Conservation (phyloP, 2,329 filamentous ascomycete genomes). For the Mycosphaerella arachidis region DNA sequence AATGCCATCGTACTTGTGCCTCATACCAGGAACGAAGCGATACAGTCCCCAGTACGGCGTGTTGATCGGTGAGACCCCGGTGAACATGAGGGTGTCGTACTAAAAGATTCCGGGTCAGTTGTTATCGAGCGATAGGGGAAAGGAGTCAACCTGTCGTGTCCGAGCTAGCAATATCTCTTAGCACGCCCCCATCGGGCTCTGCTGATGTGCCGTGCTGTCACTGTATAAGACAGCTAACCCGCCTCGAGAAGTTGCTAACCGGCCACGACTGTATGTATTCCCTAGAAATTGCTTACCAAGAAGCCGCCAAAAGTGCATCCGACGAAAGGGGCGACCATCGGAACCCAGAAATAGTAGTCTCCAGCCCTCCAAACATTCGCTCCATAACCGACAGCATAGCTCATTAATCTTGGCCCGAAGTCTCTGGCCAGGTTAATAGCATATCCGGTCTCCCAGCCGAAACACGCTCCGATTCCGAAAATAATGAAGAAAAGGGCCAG, state of each 20-base stretch:
- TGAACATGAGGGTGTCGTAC: slow-evolving; percentile 66
- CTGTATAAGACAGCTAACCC: too few relatives aligned
- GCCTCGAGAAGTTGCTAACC: too few relatives aligned
- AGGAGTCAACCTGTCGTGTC: too few relatives aligned
- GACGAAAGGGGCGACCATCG: slow-evolving; percentile 66
- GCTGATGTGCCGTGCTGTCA: too few relatives aligned
- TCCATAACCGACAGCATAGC: slow-evolving; percentile 65
- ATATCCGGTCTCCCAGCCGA: slow-evolving; percentile 73
- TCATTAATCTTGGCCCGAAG: slow-evolving; percentile 63
- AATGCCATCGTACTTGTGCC: slow-evolving; percentile 23
- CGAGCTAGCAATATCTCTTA: too few relatives aligned
- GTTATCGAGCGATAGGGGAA: too few relatives aligned
- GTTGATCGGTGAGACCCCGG: slow-evolving; percentile 66
- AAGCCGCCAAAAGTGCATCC: slow-evolving; percentile 62
- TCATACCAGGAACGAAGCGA: slow-evolving; percentile 34
- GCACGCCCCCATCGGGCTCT: too few relatives aligned
- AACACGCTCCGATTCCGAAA: slow-evolving; percentile 68
- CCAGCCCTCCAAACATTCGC: slow-evolving; percentile 62
- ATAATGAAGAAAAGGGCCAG: slow-evolving; percentile 66
- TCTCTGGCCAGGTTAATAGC: slow-evolving; percentile 71
- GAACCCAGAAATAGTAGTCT: slow-evolving; percentile 71
- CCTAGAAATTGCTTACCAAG: slow-evolving; percentile 30
- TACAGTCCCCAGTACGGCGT: slow-evolving; percentile 61
- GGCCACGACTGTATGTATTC: too few relatives aligned
- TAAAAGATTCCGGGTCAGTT: too few relatives aligned